These are phyloP conservation scores for Grigorovia humatica DNA, from an alignment of 805 yeast genomes.

Conservation along the genomic window DNA sequence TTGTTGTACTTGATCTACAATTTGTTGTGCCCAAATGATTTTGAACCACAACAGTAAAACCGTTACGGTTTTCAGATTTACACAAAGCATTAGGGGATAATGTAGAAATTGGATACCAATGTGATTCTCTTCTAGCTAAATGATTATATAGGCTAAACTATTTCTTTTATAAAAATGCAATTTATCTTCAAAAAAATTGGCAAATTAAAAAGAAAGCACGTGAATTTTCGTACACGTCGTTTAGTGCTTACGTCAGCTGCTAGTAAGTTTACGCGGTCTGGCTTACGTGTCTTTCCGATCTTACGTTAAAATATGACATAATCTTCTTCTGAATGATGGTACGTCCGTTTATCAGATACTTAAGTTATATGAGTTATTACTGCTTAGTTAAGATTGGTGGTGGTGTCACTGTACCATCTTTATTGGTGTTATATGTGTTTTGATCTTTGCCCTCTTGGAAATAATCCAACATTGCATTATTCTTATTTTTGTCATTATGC, in stretches of 20 bases:
- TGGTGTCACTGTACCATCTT: constrained; percentile 4
- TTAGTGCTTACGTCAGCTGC: not conserved
- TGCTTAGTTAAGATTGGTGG: constrained; percentile 4
- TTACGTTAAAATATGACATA: not conserved
- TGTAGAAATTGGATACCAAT: not conserved
- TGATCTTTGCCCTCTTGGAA: constrained; percentile 26
- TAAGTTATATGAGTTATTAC: not conserved
- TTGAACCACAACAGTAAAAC: not conserved
- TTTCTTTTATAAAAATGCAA: too few species aligned
- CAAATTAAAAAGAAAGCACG: too few species aligned
- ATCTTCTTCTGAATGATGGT: not conserved
- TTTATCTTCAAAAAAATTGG: too few species aligned
- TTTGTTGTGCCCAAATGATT: not conserved
- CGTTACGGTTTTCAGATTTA: too few species aligned
- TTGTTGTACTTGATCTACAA: not conserved
- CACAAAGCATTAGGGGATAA: not conserved
- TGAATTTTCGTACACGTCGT: not conserved
- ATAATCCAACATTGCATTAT: constrained; percentile 18
- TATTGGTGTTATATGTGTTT: not conserved
- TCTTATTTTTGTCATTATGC: not conserved
- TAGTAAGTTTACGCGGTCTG: not conserved
- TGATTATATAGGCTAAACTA: too few species aligned
- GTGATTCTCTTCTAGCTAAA: too few species aligned
- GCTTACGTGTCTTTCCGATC: not conserved
- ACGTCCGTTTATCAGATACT: not conserved